Conservation (phyloP, 352 stramenopile species). For the Pythium insidiosum region DNA sequence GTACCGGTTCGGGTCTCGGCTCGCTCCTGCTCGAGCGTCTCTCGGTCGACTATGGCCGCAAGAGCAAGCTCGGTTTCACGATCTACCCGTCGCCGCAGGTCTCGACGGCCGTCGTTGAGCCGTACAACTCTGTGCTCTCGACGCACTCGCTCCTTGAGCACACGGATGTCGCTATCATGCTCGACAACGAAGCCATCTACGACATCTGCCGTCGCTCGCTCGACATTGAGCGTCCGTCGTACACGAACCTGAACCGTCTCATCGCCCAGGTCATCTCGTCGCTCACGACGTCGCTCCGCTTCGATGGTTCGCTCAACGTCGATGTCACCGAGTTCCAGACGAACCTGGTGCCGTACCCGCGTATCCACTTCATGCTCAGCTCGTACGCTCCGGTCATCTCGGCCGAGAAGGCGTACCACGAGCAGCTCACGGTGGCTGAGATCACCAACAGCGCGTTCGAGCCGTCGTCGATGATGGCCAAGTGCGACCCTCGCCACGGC, state of each 20-base stretch:
- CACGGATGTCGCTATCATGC: slow-evolving; percentile 96
- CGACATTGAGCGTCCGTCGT: slow-evolving; percentile 97
- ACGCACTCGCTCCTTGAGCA: slow-evolving; percentile 97
- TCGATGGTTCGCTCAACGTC: slow-evolving; percentile 97
- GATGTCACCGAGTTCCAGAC: slow-evolving; percentile 99
- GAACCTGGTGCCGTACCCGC: slow-evolving; percentile 98
- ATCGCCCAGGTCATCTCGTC: slow-evolving; percentile 96
- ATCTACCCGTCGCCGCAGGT: slow-evolving; percentile 96
- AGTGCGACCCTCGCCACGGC: slow-evolving; percentile 95
- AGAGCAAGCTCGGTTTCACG: slow-evolving; percentile 97
- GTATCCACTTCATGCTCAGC: slow-evolving; percentile 99
- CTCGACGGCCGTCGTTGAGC: slow-evolving; percentile 96
- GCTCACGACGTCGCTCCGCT: slow-evolving; percentile 95
- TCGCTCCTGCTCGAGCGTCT: slow-evolving; percentile 95
- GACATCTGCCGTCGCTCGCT: slow-evolving; percentile 97
- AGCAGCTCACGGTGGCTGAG: slow-evolving; percentile 96
- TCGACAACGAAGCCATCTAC: slow-evolving; percentile 99
- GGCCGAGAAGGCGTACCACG: slow-evolving; percentile 96
- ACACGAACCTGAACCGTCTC: slow-evolving; percentile 97
- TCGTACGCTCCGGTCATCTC: slow-evolving; percentile 98
- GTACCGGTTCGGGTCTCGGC: slow-evolving; percentile 96
- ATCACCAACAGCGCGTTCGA: slow-evolving; percentile 99
- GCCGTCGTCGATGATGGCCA: slow-evolving; percentile 96
- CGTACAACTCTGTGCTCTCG: slow-evolving; percentile 98
- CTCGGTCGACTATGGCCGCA: slow-evolving; percentile 96